Conservation (phyloP, 2,329 filamentous ascomycete species). For the Geosmithia flava region DNA sequence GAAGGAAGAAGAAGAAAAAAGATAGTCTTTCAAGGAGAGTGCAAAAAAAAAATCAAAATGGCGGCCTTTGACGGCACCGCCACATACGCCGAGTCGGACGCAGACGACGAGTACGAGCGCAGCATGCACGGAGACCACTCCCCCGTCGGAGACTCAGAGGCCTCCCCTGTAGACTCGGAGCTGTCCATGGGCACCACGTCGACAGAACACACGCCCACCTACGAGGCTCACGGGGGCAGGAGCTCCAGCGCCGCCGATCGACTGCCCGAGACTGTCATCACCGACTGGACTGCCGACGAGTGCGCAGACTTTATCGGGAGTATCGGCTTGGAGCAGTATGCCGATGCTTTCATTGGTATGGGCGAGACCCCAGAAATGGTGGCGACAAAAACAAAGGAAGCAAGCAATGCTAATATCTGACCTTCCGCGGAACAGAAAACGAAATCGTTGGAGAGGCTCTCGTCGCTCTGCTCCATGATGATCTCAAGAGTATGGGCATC, state of each 20-base stretch:
- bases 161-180: slow-evolving; percentile 60
- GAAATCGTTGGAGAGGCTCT: slow-evolving; percentile 88
- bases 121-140: slow-evolving; percentile 52
- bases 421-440: slow-evolving; percentile 53
- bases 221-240: slow-evolving; percentile 34
- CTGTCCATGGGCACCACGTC: slow-evolving; percentile 46
- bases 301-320: slow-evolving; percentile 78
- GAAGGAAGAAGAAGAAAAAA: neutral
- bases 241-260: slow-evolving; percentile 46
- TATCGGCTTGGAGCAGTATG: slow-evolving; percentile 72
- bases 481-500: slow-evolving; percentile 91
- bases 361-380: too few relatives aligned
- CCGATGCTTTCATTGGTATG: slow-evolving; percentile 71
- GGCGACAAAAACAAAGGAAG: too few relatives aligned
- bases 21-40: neutral
- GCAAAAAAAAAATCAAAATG: neutral
- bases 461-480: slow-evolving; percentile 78
- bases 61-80: slow-evolving; percentile 45
- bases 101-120: slow-evolving; percentile 74
- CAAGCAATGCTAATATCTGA: slow-evolving; percentile 22
- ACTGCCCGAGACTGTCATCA: slow-evolving; percentile 63
- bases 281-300: slow-evolving; percentile 75
- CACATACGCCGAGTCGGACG: slow-evolving; percentile 67
- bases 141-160: slow-evolving; percentile 56
- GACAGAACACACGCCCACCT: slow-evolving; percentile 67